phyloP scores from a whole-genome alignment of 108 stramenopile genomes.

The Seminavis robusta region DNA sequence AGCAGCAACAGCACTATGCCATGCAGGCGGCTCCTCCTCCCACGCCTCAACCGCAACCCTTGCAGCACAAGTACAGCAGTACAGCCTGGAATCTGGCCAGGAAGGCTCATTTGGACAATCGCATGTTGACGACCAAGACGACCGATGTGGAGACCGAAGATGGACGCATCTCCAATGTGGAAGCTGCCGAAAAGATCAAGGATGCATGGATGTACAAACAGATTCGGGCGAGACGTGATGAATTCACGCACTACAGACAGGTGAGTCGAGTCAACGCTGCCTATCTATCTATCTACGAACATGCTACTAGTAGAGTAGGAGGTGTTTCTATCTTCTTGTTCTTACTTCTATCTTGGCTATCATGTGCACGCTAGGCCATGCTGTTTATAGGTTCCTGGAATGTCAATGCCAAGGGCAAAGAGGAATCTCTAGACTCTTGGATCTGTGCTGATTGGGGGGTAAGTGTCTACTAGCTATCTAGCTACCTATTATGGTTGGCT shows the following conservation, averaged over 20 bases:
- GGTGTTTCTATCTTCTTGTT: not conserved
- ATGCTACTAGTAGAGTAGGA: no score
- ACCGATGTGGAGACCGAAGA: conserved; percentile 87
- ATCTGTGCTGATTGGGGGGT: conserved; percentile 83
- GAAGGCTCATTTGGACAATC: conserved; percentile 19
- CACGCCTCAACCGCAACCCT: not conserved
- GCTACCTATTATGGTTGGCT: no score
- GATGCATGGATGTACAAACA: conserved; percentile 93
- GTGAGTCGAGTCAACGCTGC: conserved; percentile 3
- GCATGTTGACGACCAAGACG: conserved; percentile 38
- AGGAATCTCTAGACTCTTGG: conserved; percentile 73
- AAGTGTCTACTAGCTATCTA: no score
- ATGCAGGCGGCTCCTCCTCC: not conserved
- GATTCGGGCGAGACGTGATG: conserved; percentile 72
- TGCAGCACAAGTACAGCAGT: no score
- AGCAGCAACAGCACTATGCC: not conserved
- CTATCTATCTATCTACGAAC: not conserved
- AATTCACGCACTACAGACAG: conserved; percentile 84
- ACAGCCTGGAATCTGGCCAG: no score
- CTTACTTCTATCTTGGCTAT: not conserved
- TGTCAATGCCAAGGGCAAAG: conserved; percentile 96
- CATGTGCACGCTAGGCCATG: conserved; percentile 23
- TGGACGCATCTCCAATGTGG: conserved; percentile 75
- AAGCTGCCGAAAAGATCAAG: conserved; percentile 79
- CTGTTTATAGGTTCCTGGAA: conserved; percentile 98